Conservation (phyloP, 257 asterid species). For the Nicotiana otophora region DNA sequence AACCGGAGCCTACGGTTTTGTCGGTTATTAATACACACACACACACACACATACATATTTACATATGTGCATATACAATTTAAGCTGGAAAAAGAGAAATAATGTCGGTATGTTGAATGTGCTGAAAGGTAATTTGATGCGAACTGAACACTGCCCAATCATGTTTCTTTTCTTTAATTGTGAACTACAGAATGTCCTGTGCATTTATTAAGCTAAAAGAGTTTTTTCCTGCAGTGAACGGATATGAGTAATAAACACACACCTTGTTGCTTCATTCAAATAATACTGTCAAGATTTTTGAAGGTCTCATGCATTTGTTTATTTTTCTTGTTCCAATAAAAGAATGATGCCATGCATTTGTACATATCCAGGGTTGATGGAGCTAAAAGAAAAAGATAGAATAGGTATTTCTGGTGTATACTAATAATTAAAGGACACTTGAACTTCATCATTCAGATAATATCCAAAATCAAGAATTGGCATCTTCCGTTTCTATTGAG, state of each 20-base stretch:
- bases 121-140: neutral
- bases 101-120: neutral
- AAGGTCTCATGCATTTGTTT: neutral
- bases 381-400: neutral
- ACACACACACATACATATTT: neutral
- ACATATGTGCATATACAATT: neutral
- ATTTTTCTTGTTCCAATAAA: neutral
- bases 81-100: neutral
- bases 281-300: neutral
- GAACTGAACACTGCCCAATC: neutral
- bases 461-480: neutral
- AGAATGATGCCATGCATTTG: neutral
- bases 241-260: neutral
- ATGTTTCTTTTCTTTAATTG: neutral
- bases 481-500: neutral
- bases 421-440: neutral
- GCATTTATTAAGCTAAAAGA: neutral
- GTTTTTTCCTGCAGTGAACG: neutral
- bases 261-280: neutral
- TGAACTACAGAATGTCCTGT: neutral
- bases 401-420: neutral
- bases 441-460: slow-evolving; percentile 3
- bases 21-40: neutral
- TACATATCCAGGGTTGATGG: neutral
- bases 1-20: neutral